Evolutionary conservation across 257 asterid species (phyloP).

Genomic region (Leptodermis oblonga): DNA sequence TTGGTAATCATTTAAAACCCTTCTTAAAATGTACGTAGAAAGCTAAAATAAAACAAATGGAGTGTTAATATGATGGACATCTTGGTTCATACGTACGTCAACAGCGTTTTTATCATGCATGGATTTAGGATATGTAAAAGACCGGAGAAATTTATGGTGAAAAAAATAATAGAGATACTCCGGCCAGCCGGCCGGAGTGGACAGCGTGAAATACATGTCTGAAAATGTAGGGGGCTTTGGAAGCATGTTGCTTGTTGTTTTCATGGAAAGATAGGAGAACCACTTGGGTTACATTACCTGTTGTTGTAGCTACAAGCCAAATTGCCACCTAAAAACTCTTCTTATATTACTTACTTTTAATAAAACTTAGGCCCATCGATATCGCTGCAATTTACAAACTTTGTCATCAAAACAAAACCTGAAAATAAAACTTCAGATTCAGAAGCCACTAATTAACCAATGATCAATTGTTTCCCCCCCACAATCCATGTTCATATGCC

Average conservation of each 20-base stretch:
- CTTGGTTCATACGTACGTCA: neutral
- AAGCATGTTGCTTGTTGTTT: conserved; percentile 9
- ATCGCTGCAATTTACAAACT: too few species aligned
- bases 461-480: conserved; percentile 8
- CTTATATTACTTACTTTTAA: neutral
- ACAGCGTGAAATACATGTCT: too few species aligned
- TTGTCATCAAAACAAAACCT: conserved; percentile 8
- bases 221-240: too few species aligned
- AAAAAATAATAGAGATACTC: too few species aligned
- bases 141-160: neutral
- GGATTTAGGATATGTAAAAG: neutral
- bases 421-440: too few species aligned
- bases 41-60: too few species aligned
- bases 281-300: conserved; percentile 9
- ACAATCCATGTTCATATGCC: conserved; percentile 26
- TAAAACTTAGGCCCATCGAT: conserved; percentile 8
- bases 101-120: conserved; percentile 2
- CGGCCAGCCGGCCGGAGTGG: too few species aligned
- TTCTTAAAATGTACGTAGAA: too few species aligned
- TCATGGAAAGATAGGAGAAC: conserved; percentile 4
- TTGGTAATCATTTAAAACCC: too few species aligned
- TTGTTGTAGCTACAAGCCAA: conserved; percentile 16
- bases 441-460: neutral
- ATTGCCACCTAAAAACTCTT: conserved; percentile 8
- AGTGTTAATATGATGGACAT: too few species aligned